These are phyloP conservation scores for Flammula alnicola DNA, from an alignment of 1,284 basidiomycete genomes.

Conservation along the genomic window DNA sequence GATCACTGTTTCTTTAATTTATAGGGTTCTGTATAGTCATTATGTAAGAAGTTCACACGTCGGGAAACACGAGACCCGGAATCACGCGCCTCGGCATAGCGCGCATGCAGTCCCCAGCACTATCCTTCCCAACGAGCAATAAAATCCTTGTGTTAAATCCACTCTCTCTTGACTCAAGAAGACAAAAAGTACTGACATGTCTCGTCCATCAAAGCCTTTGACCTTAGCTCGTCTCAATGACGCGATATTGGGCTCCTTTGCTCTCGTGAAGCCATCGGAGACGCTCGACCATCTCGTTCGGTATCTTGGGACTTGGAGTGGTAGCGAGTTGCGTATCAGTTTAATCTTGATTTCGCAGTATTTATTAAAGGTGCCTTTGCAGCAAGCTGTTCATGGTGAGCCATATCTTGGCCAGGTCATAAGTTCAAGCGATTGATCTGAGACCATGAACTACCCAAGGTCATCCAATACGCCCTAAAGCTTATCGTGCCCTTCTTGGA, in stretches of 20 bases:
- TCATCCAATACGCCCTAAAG: slow-evolving; percentile 74
- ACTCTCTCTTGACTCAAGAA: neutral
- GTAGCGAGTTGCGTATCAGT: slow-evolving; percentile 71
- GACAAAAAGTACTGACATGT: slow-evolving; percentile 26
- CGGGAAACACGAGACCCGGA: slow-evolving; percentile 16
- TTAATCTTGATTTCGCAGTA: slow-evolving; percentile 7
- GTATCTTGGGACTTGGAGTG: slow-evolving; percentile 79
- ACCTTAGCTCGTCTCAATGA: slow-evolving; percentile 58
- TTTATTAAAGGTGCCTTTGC: slow-evolving; percentile 13
- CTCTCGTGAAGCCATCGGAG: slow-evolving; percentile 58
- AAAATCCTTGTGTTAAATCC: slow-evolving; percentile 7
- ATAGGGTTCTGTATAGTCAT: slow-evolving; percentile 33
- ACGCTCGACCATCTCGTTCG: slow-evolving; percentile 72
- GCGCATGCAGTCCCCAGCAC: neutral
- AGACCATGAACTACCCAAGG: slow-evolving; percentile 39
- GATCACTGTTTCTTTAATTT: slow-evolving; percentile 22
- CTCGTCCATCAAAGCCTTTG: slow-evolving; percentile 31
- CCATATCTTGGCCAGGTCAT: slow-evolving; percentile 35
- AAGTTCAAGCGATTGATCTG: neutral
- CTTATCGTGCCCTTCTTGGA: slow-evolving; percentile 67
- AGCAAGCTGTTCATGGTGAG: slow-evolving; percentile 80
- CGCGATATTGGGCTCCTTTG: slow-evolving; percentile 64
- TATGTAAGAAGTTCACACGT: slow-evolving; percentile 39
- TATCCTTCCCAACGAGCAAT: slow-evolving; percentile 7
- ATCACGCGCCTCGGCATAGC: slow-evolving; percentile 23